Evolutionary conservation across 2,329 filamentous ascomycete genomes (phyloP).

Genomic region (Domatiomyces catenatus): DNA sequence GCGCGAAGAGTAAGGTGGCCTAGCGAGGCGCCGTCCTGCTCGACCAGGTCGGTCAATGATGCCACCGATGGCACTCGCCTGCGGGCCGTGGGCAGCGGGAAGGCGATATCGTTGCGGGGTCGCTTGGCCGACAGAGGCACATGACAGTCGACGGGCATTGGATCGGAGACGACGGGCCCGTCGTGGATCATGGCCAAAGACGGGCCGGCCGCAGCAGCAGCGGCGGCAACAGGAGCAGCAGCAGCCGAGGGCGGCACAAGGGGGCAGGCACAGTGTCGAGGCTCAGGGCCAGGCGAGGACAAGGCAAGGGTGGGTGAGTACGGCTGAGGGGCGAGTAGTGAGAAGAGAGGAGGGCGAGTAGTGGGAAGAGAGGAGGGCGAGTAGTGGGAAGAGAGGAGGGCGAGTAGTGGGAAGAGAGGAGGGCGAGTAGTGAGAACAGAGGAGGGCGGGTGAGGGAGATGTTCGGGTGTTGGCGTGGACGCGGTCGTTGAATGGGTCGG

Average conservation of each 20-base stretch:
- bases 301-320: too few relatives aligned
- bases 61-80: conserved; percentile 12
- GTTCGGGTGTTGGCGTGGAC: too few relatives aligned
- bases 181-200: not conserved
- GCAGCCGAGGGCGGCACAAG: not conserved
- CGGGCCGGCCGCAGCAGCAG: not conserved
- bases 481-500: too few relatives aligned
- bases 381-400: too few relatives aligned
- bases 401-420: too few relatives aligned
- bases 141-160: not conserved
- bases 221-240: not conserved
- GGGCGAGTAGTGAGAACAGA: too few relatives aligned
- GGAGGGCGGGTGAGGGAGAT: too few relatives aligned
- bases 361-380: too few relatives aligned
- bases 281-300: not conserved
- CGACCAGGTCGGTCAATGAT: conserved; percentile 5
- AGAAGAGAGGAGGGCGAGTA: too few relatives aligned
- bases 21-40: conserved; percentile 11
- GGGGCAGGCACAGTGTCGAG: not conserved
- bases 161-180: not conserved
- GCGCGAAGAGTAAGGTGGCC: conserved; percentile 11
- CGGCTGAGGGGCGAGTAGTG: too few relatives aligned
- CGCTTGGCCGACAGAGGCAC: not conserved
- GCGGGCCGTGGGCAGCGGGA: conserved; percentile 13
- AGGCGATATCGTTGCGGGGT: conserved; percentile 9